These are phyloP conservation scores for Lunasporangiospora selenospora DNA, from an alignment of 192 early-diverging fungal species.

Conservation along the genomic window DNA sequence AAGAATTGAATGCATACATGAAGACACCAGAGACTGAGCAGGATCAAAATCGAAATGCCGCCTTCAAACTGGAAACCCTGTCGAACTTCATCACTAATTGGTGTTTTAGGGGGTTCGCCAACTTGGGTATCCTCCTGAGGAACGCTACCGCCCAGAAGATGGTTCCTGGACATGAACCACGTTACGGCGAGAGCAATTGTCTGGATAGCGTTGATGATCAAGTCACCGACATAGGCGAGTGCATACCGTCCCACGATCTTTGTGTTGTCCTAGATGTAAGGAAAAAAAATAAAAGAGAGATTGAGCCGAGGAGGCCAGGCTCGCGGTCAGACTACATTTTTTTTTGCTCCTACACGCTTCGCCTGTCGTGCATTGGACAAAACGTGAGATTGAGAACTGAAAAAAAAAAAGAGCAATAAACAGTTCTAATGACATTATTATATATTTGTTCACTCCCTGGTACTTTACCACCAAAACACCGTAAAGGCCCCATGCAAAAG, in stretches of 20 bases:
- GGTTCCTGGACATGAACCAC: slow-evolving; percentile 44
- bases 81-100: slow-evolving; percentile 41
- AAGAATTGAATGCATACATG: slow-evolving; percentile 28
- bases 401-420: neutral
- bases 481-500: slow-evolving; percentile 45
- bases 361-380: too few relatives aligned
- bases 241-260: slow-evolving; percentile 40
- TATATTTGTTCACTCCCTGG: neutral
- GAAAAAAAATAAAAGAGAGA: neutral
- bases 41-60: slow-evolving; percentile 43
- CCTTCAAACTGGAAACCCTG: slow-evolving; percentile 43
- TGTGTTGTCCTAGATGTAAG: slow-evolving; percentile 23
- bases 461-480: slow-evolving; percentile 44
- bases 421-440: neutral
- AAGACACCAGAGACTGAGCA: slow-evolving; percentile 37
- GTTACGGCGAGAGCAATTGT: slow-evolving; percentile 34
- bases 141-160: slow-evolving; percentile 29
- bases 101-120: slow-evolving; percentile 5
- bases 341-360: too few relatives aligned
- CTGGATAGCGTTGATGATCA: slow-evolving; percentile 39
- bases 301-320: too few relatives aligned
- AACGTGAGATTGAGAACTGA: neutral
- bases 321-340: too few relatives aligned
- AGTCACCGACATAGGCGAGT: slow-evolving; percentile 32
- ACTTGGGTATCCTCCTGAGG: slow-evolving; percentile 22